Conservation (phyloP, 306 rosid species). For the Phaseolus lunatus region DNA sequence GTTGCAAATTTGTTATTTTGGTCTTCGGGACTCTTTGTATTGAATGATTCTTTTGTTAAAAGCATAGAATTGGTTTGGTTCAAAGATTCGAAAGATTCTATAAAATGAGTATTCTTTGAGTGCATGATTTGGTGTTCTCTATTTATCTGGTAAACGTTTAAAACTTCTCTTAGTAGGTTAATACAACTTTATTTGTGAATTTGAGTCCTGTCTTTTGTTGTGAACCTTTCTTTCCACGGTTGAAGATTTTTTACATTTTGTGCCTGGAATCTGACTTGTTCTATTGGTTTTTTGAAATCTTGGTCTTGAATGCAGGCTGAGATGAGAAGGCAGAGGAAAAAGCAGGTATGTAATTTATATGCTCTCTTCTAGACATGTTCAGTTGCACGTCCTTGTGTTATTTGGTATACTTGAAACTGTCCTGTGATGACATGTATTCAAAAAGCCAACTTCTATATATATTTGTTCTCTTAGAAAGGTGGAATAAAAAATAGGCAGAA, state of each 20-base stretch:
- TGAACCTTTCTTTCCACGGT: background rate
- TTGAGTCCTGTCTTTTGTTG: background rate
- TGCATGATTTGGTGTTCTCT: constrained; percentile 18
- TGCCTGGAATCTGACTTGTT: constrained; percentile 37
- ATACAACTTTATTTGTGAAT: constrained; percentile 3
- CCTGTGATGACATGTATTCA: constrained; percentile 4
- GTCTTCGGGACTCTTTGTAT: background rate
- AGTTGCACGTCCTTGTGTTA: constrained; percentile 10
- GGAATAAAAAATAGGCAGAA: background rate
- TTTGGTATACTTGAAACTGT: constrained; percentile 2
- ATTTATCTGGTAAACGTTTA: background rate
- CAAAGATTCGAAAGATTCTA: background rate
- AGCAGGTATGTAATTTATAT: constrained; percentile 56
- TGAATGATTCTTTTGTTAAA: background rate
- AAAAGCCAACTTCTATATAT: background rate
- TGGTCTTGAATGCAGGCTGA: constrained; percentile 71
- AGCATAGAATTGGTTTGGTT: constrained; percentile 3
- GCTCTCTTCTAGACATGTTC: background rate
- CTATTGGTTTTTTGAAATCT: constrained; percentile 41
- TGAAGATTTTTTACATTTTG: constrained; percentile 18
- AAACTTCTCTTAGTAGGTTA: background rate
- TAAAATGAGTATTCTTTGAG: background rate
- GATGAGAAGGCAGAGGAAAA: constrained; percentile 59
- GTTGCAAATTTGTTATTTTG: background rate
- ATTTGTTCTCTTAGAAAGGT: background rate